Conservation (phyloP, 306 rosid genomes). For the Cajanus cajan region DNA sequence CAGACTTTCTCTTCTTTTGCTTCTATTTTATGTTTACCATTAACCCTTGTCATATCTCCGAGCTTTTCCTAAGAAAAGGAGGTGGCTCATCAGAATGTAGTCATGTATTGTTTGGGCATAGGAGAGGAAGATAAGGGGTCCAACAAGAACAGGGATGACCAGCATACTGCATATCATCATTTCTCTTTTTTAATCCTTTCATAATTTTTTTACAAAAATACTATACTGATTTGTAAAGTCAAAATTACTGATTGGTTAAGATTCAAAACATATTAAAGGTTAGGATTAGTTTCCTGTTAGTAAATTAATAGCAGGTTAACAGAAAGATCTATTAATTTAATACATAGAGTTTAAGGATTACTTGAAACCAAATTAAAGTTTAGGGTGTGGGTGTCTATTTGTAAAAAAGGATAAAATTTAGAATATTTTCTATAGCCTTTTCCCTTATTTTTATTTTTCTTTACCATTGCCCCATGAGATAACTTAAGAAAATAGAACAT, state of each 20-base stretch:
- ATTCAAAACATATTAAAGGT: not conserved
- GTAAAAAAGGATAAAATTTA: not conserved
- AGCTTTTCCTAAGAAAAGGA: not conserved
- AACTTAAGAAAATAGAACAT: not conserved
- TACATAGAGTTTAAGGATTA: not conserved
- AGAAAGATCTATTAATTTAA: not conserved
- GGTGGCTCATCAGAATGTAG: not conserved
- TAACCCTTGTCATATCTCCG: not conserved
- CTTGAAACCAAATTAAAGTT: not conserved
- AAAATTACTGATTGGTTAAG: not conserved
- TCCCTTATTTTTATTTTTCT: not conserved
- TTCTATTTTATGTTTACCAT: not conserved
- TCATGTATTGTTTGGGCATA: not conserved
- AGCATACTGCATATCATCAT: not conserved
- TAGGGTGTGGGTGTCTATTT: not conserved
- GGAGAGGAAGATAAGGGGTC: not conserved
- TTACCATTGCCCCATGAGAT: not conserved
- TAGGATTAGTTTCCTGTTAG: not conserved
- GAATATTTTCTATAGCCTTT: not conserved
- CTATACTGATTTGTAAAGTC: not conserved
- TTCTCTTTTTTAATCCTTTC: not conserved
- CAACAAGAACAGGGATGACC: not conserved
- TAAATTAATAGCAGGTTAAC: not conserved
- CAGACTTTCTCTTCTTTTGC: slow-evolving; percentile 36
- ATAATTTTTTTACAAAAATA: not conserved